These are phyloP conservation scores for Scutellaria barbata DNA, from an alignment of 257 asterid species.

Conservation along the genomic window DNA sequence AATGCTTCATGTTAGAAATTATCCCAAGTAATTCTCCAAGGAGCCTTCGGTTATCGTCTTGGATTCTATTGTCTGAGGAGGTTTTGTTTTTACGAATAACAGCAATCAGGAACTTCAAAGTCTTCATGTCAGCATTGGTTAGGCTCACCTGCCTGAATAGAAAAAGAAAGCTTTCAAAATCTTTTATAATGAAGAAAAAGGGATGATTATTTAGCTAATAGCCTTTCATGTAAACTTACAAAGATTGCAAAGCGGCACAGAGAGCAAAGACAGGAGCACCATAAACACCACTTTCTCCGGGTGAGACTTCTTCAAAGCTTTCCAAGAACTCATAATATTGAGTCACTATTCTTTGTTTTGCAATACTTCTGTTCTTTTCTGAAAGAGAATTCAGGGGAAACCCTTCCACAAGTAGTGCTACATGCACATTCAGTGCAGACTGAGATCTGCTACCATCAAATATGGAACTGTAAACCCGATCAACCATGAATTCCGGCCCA, in stretches of 20 bases:
- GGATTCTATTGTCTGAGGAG: slow-evolving; percentile 49
- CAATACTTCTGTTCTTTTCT: slow-evolving; percentile 63
- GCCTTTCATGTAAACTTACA: slow-evolving; percentile 55
- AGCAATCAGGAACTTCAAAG: slow-evolving; percentile 66
- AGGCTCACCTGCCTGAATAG: slow-evolving; percentile 71
- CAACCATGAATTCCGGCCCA: slow-evolving; percentile 68
- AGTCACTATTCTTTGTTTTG: slow-evolving; percentile 64
- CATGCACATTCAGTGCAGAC: slow-evolving; percentile 44
- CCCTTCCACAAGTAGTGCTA: slow-evolving; percentile 87
- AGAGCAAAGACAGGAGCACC: slow-evolving; percentile 87
- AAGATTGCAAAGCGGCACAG: slow-evolving; percentile 75
- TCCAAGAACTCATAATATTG: slow-evolving; percentile 77
- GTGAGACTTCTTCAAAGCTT: slow-evolving; percentile 47
- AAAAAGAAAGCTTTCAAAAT: slow-evolving; percentile 24
- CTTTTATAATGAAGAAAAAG: neutral
- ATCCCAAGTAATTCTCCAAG: slow-evolving; percentile 77
- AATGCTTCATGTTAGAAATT: slow-evolving; percentile 66
- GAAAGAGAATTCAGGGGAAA: slow-evolving; percentile 77
- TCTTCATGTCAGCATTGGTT: slow-evolving; percentile 77
- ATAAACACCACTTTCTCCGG: slow-evolving; percentile 47
- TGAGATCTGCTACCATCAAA: slow-evolving; percentile 53
- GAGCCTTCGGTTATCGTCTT: slow-evolving; percentile 59
- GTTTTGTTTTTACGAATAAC: slow-evolving; percentile 62
- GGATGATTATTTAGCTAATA: neutral
- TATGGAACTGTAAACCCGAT: slow-evolving; percentile 60